phyloP scores from a whole-genome alignment of 805 yeast genomes.

The Saturnispora besseyi region DNA sequence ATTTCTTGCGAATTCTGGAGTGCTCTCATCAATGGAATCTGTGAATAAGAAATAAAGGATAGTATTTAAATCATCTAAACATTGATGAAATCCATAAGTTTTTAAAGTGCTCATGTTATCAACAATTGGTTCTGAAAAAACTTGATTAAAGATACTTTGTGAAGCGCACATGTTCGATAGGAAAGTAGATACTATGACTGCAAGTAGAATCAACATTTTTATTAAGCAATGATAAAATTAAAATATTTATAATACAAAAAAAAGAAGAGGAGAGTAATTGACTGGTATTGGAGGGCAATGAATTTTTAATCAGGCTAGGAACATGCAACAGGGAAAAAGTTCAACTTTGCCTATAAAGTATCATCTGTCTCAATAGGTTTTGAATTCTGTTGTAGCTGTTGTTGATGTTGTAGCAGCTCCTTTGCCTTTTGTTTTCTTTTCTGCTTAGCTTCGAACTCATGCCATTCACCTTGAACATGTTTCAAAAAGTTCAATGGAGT shows the following conservation, averaged over 20 bases:
- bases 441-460: constrained; percentile 89
- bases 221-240: too few species aligned
- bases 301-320: too few species aligned
- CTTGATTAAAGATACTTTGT: too few species aligned
- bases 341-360: too few species aligned
- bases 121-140: too few species aligned
- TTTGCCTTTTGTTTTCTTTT: constrained; percentile 37
- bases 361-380: neutral
- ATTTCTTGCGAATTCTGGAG: neutral
- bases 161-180: too few species aligned
- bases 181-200: too few species aligned
- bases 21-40: neutral
- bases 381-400: constrained; percentile 39
- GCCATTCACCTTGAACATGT: constrained; percentile 81
- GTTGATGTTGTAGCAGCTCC: constrained; percentile 29
- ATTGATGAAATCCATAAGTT: constrained; percentile 1
- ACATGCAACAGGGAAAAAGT: too few species aligned
- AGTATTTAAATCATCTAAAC: neutral
- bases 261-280: too few species aligned
- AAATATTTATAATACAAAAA: too few species aligned
- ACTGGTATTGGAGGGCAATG: too few species aligned
- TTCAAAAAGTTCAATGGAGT: constrained; percentile 48
- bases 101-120: neutral
- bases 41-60: neutral
- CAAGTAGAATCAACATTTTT: too few species aligned